These are phyloP conservation scores for Colletotrichum australisinense DNA, from an alignment of 2,329 filamentous ascomycete genomes.

Conservation along the genomic window DNA sequence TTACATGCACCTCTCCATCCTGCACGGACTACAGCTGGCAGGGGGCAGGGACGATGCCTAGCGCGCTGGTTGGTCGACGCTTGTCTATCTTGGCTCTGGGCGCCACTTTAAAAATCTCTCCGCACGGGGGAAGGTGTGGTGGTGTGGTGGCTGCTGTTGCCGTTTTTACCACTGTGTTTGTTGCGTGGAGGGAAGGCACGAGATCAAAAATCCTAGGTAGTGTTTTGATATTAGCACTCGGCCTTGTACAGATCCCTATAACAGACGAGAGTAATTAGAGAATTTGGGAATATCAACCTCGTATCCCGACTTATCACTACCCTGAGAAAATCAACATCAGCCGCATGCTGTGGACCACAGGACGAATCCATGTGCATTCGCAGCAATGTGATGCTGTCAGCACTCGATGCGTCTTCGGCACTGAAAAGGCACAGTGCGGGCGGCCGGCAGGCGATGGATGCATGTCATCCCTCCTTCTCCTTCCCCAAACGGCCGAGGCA, in stretches of 20 bases:
- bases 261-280: too few relatives aligned
- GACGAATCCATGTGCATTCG: too few relatives aligned
- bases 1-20: slow-evolving; percentile 34
- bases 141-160: background rate
- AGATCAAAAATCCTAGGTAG: background rate
- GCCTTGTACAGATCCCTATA: too few relatives aligned
- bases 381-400: background rate
- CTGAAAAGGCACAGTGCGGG: background rate
- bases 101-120: slow-evolving; percentile 25
- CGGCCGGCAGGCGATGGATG: background rate
- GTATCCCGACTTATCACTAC: too few relatives aligned
- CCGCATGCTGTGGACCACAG: background rate
- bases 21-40: background rate
- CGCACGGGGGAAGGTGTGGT: slow-evolving; percentile 1
- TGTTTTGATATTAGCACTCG: too few relatives aligned
- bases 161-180: background rate
- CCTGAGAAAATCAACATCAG: background rate
- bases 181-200: background rate
- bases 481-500: slow-evolving; percentile 20
- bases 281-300: too few relatives aligned
- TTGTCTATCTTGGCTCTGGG: slow-evolving; percentile 17
- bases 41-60: background rate
- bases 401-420: background rate
- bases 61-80: background rate
- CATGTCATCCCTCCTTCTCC: background rate